phyloP scores from a whole-genome alignment of 148 eudicot genomes.

The Rhododendron ovatum region DNA sequence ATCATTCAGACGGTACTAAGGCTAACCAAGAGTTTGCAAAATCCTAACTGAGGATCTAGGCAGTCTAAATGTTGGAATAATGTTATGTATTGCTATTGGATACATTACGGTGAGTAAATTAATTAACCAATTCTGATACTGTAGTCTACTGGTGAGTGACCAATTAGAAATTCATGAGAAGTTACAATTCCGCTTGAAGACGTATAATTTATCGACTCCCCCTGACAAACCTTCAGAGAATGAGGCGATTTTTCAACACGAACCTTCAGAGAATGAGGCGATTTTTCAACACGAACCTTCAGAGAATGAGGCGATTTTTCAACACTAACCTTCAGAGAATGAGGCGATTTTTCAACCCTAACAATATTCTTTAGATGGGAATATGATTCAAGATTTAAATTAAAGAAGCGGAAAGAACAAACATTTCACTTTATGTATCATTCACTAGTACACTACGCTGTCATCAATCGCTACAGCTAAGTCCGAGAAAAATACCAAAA shows the following conservation, averaged over 20 bases:
- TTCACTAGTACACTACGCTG: background rate
- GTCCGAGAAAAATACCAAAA: background rate
- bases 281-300: background rate
- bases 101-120: background rate
- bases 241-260: too few relatives aligned
- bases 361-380: background rate
- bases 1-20: background rate
- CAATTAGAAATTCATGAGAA: too few relatives aligned
- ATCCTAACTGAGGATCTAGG: background rate
- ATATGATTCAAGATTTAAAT: background rate
- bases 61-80: background rate
- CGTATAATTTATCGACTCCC: too few relatives aligned
- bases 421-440: background rate
- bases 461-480: background rate
- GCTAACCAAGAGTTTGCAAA: background rate
- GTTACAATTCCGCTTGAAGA: too few relatives aligned
- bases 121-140: background rate
- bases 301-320: too few relatives aligned
- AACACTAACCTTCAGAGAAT: too few relatives aligned
- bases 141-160: too few relatives aligned
- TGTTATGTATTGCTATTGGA: background rate
- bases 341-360: background rate
- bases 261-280: too few relatives aligned
- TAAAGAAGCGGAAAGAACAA: background rate
- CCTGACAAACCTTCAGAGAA: too few relatives aligned